Percentiles rank a stretch among this genome's conserved stretches.
These are phyloP conservation scores for Penicillium waksmanii DNA, from an alignment of 495 filamentous ascomycete genomes.

Conservation along the genomic window DNA sequence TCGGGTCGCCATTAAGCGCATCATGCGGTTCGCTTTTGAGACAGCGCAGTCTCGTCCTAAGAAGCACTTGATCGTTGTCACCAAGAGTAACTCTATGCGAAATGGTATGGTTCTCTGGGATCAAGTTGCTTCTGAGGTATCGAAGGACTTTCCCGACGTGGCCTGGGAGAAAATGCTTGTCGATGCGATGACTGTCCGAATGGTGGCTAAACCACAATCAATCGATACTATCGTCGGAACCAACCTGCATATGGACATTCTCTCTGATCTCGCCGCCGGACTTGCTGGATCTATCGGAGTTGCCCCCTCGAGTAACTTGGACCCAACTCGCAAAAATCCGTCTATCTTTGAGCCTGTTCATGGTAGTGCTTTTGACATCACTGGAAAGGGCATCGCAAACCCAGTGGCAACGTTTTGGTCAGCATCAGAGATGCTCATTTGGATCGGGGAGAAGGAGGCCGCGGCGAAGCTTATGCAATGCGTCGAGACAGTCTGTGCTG, in stretches of 20 bases:
- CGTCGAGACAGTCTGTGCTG: conserved; percentile 59
- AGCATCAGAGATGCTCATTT: conserved; percentile 63
- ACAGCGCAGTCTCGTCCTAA: conserved; percentile 39
- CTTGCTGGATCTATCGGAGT: conserved; percentile 54
- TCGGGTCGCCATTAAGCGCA: conserved; percentile 47
- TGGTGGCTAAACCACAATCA: conserved; percentile 51
- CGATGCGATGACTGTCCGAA: conserved; percentile 56
- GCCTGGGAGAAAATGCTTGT: conserved; percentile 55
- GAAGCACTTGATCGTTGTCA: conserved; percentile 53
- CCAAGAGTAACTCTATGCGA: conserved; percentile 55
- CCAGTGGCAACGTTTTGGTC: conserved; percentile 69
- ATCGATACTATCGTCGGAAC: conserved; percentile 56
- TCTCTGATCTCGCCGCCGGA: conserved; percentile 55
- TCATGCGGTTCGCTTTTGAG: conserved; percentile 56
- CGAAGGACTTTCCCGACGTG: conserved; percentile 51
- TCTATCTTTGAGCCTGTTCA: conserved; percentile 66
- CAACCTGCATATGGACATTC: conserved; percentile 55
- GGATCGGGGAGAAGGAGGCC: conserved; percentile 58
- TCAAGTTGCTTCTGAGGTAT: conserved; percentile 41
- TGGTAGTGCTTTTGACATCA: conserved; percentile 66
- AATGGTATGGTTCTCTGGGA: conserved; percentile 58
- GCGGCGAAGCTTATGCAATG: conserved; percentile 54
- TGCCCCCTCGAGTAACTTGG: conserved; percentile 59
- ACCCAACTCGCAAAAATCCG: conserved; percentile 58
- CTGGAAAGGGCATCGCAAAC: conserved; percentile 66